These are phyloP conservation scores for Tripterygium wilfordii DNA, from an alignment of 177 flowering plant species.

Conservation along the genomic window DNA sequence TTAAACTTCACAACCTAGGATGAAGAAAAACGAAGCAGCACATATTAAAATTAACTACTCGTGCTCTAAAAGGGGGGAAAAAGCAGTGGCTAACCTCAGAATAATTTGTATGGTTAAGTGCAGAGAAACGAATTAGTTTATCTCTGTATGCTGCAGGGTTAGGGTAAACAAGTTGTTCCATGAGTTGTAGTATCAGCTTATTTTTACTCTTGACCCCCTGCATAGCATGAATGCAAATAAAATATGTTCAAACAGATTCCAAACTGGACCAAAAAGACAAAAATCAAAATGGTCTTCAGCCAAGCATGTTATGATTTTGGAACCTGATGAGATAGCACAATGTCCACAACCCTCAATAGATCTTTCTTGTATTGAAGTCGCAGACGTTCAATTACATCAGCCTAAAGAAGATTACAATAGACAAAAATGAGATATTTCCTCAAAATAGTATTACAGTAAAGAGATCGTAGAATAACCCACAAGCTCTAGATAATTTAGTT, in stretches of 20 bases:
- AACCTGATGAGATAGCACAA: slow-evolving; percentile 99
- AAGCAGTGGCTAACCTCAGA: slow-evolving; percentile 73
- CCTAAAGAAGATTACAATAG: no score
- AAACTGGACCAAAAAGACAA: no score
- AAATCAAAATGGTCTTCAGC: no score
- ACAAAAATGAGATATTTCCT: slow-evolving; percentile 10
- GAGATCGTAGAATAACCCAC: no score
- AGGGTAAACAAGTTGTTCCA: slow-evolving; percentile 98
- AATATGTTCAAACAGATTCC: no score
- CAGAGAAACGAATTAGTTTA: slow-evolving; percentile 80
- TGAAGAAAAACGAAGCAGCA: no score
- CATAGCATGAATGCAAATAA: slow-evolving; percentile 11
- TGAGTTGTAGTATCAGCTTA: slow-evolving; percentile 78
- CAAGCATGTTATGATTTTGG: background rate
- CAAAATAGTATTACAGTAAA: no score
- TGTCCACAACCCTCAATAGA: slow-evolving; percentile 83
- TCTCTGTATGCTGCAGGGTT: slow-evolving; percentile 99
- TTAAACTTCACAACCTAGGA: no score
- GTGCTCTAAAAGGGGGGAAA: no score
- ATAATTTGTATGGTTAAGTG: slow-evolving; percentile 83
- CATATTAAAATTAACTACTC: no score
- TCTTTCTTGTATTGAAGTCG: slow-evolving; percentile 93
- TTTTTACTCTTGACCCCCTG: slow-evolving; percentile 93
- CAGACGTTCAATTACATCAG: slow-evolving; percentile 98
- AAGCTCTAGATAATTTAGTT: no score